Evolutionary conservation across 73 alveolate genomes (phyloP).

Genomic region (Blepharisma stoltei): DNA sequence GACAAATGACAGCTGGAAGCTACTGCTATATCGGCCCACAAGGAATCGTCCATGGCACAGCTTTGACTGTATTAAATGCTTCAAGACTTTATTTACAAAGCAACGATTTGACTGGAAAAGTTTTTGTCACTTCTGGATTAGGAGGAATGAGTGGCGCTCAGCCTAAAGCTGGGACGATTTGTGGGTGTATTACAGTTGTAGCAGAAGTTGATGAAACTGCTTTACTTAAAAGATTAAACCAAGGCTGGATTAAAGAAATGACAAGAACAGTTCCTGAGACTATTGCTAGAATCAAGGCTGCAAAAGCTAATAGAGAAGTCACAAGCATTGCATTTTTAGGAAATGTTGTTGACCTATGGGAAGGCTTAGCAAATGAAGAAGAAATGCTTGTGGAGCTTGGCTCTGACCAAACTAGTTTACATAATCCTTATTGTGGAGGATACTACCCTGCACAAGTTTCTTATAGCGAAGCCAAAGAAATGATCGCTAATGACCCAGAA

Average conservation of each 20-base stretch:
- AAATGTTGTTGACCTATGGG: constrained; percentile 60
- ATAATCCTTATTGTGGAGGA: constrained; percentile 61
- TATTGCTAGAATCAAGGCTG: constrained; percentile 35
- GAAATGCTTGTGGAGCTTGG: constrained; percentile 49
- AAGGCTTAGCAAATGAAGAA: constrained; percentile 49
- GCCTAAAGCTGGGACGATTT: constrained; percentile 59
- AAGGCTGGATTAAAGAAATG: constrained; percentile 61
- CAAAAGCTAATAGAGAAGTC: constrained; percentile 50
- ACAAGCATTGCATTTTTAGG: constrained; percentile 55
- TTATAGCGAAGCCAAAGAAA: constrained; percentile 39
- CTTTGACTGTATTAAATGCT: constrained; percentile 55
- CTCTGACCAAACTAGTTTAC: constrained; percentile 60
- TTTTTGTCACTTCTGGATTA: constrained; percentile 59
- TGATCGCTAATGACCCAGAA: constrained; percentile 46
- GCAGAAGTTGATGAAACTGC: constrained; percentile 61
- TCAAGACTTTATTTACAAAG: constrained; percentile 34
- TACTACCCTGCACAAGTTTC: constrained; percentile 51
- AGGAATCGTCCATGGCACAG: constrained; percentile 72
- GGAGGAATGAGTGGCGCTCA: constrained; percentile 74
- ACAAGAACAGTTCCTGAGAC: constrained; percentile 40
- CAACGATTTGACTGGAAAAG: constrained; percentile 44
- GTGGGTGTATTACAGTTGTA: constrained; percentile 60
- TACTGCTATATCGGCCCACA: constrained; percentile 61
- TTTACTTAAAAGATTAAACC: constrained; percentile 40
- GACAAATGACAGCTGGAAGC: constrained; percentile 70